Conservation (phyloP, 352 stramenopile species). For the Thalassiosira livingstoniorum region DNA sequence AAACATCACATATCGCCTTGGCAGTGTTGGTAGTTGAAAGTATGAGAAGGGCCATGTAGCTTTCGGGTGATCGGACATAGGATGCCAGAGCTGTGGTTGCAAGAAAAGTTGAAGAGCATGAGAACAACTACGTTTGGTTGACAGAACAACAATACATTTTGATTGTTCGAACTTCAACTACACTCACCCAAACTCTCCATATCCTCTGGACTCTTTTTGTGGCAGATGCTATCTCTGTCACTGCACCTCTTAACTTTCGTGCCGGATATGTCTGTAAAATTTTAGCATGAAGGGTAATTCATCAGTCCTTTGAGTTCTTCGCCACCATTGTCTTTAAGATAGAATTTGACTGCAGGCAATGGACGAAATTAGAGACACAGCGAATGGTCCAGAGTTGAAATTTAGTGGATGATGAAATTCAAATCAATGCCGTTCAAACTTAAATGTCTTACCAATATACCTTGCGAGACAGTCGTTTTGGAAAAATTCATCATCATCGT, state of each 20-base stretch:
- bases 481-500: too few relatives aligned
- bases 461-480: slow-evolving; percentile 15
- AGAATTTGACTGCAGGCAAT: neutral
- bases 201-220: slow-evolving; percentile 7
- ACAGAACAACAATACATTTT: too few relatives aligned
- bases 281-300: slow-evolving; percentile 13
- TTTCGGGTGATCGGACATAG: neutral
- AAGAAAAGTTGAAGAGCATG: too few relatives aligned
- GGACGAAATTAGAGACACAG: too few relatives aligned
- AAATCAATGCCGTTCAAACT: too few relatives aligned
- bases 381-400: too few relatives aligned
- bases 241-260: neutral
- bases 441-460: too few relatives aligned
- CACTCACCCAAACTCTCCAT: too few relatives aligned
- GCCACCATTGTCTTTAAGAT: neutral
- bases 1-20: neutral
- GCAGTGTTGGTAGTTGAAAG: slow-evolving; percentile 4
- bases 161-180: too few relatives aligned
- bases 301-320: neutral
- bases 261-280: neutral
- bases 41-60: neutral
- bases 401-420: too few relatives aligned
- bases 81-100: slow-evolving; percentile 12
- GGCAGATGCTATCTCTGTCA: neutral
- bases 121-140: too few relatives aligned